Conservation (phyloP, 371 early-diverging fungal genomes). For the Paraphysoderma sedebokerense region DNA sequence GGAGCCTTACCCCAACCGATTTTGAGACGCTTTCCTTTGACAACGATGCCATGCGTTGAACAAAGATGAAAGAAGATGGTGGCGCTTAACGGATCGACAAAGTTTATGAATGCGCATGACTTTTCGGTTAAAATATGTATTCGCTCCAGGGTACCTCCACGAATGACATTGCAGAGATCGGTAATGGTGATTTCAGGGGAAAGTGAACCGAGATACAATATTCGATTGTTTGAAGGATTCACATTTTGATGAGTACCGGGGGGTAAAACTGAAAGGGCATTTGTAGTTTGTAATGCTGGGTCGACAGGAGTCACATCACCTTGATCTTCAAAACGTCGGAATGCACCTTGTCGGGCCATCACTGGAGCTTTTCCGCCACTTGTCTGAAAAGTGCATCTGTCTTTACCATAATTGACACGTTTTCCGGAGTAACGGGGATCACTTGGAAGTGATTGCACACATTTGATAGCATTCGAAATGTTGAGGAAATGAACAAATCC, state of each 20-base stretch:
- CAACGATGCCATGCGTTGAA: conserved; percentile 30
- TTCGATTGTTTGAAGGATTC: conserved; percentile 24
- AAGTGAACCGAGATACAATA: conserved; percentile 59
- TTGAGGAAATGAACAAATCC: conserved; percentile 67
- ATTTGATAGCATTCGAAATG: conserved; percentile 47
- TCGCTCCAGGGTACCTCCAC: conserved; percentile 61
- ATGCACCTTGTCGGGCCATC: too few species aligned
- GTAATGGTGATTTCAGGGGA: conserved; percentile 50
- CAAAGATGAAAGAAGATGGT: conserved; percentile 33
- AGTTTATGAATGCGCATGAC: conserved; percentile 56
- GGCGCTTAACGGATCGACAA: conserved; percentile 53
- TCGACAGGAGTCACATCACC: not conserved
- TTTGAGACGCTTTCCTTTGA: conserved; percentile 50
- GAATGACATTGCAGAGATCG: conserved; percentile 66
- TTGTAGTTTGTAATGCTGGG: not conserved
- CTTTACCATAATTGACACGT: conserved; percentile 56
- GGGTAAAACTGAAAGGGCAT: not conserved
- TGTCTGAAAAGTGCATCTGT: conserved; percentile 30
- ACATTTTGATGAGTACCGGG: not conserved
- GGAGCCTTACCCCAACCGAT: conserved; percentile 63
- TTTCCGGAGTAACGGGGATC: conserved; percentile 29
- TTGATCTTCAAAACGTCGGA: not conserved
- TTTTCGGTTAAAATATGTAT: conserved; percentile 54
- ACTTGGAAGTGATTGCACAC: conserved; percentile 26
- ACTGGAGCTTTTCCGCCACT: not conserved